Evolutionary conservation across 257 asterid genomes (phyloP).

Genomic region (Solanum arcanum): DNA sequence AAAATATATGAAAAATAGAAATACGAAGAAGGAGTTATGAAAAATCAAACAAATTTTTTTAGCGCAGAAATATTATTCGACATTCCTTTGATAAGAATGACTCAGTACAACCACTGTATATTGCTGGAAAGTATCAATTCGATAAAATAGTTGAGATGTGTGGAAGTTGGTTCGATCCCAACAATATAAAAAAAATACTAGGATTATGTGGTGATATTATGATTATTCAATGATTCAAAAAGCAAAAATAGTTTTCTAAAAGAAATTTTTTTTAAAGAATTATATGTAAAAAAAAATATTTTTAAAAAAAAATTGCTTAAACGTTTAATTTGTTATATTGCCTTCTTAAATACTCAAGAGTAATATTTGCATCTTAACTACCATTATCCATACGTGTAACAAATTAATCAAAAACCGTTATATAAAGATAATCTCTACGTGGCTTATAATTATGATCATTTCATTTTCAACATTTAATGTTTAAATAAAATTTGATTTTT

Average conservation of each 20-base stretch:
- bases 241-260: no score
- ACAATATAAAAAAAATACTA: neutral
- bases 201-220: neutral
- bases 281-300: fast-evolving
- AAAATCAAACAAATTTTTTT: neutral
- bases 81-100: no score
- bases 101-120: neutral
- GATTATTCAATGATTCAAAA: neutral
- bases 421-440: neutral
- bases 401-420: neutral
- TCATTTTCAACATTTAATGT: neutral
- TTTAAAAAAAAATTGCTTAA: neutral
- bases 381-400: neutral
- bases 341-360: neutral
- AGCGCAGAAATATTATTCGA: neutral
- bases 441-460: neutral
- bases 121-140: neutral
- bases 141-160: neutral
- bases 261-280: no score
- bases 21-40: neutral
- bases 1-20: neutral
- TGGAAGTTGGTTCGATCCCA: fast-evolving
- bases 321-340: neutral
- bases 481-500: neutral
- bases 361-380: neutral